A percentile compares a stretch with the other conserved stretches of the same genome.
Evolutionary conservation across 2,329 filamentous ascomycete species (phyloP).

Genomic region (Venturia effusa): DNA sequence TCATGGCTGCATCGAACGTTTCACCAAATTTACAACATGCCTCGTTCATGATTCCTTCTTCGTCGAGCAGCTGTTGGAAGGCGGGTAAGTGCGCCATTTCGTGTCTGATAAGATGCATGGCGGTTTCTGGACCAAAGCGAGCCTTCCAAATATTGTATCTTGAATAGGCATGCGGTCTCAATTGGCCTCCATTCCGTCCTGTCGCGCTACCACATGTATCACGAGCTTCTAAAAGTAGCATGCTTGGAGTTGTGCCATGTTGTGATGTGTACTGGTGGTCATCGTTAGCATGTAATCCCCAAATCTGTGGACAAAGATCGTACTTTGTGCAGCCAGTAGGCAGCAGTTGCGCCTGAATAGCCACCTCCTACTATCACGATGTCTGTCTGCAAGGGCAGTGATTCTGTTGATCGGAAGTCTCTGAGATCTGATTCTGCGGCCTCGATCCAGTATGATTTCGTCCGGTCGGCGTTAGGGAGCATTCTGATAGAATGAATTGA

Average conservation of each 20-base stretch:
- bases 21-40: not conserved
- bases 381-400: not conserved
- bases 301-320: not conserved
- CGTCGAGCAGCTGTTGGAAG: not conserved
- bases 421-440: not conserved
- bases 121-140: not conserved
- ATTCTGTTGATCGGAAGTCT: not conserved
- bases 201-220: conserved; percentile 29
- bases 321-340: not conserved
- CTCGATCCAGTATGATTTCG: conserved; percentile 2
- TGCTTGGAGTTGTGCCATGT: conserved; percentile 10
- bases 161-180: not conserved
- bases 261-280: not conserved
- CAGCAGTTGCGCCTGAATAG: not conserved
- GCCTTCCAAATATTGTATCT: not conserved
- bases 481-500: not conserved
- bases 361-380: not conserved
- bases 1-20: not conserved
- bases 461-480: not conserved
- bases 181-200: conserved; percentile 26
- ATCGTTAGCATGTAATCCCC: not conserved
- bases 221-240: conserved; percentile 31
- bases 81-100: not conserved
- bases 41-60: not conserved
- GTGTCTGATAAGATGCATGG: conserved; percentile 5